Base-by-base conservation (phyloP, 176 grass and related monocot species). In the Juncus effusus region DNA sequence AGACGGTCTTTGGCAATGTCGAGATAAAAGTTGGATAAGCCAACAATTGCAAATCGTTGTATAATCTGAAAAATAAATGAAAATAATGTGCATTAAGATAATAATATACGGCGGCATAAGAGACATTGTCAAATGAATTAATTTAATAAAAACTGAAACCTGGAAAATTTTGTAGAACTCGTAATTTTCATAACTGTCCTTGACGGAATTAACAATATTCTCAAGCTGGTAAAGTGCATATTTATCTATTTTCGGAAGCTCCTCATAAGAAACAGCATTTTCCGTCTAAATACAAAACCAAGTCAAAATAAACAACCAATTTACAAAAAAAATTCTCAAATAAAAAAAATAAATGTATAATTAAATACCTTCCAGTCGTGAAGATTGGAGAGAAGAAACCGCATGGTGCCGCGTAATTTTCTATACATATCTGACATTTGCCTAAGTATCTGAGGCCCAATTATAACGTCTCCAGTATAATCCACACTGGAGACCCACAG, bases 401-500 rank as follows among this genome's bases (percentile, higher is more conserved):
- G 76, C 85, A 97, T 83, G 50, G 93, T 97, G 65, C 93, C 93
- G 40, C 93, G 77, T 13, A 97, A 77, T 70, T 97, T 97, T 47
- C 88, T 89, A 52, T 92, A 97, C 82, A 92, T 97, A 10, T 97
- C 93, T 79, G 93, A 88, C 85, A 92, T 92, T 71, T 97, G 93
- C 37, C 80, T 79, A 45, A 97, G 81, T 54, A 97, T 86, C 61
- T 82, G 77, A 10, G 80, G 80, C 63, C 88, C 85, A 86, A 97
- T 77, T 77, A 89, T 69, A 9, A 97, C 82, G 77, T 97, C 93
- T 35, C 82, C 80, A 78, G 82, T 64, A 51, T 92, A 97, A 83
- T 97, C 93, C 77, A 97, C 93, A 73, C 93, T 97, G 4, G 93
- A 97, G 75, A 97, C 88, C 93, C 93, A 97, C 76, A 97, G 63